Conservation (phyloP, 139 green algal genomes). For the Parachlorella kessleri region DNA sequence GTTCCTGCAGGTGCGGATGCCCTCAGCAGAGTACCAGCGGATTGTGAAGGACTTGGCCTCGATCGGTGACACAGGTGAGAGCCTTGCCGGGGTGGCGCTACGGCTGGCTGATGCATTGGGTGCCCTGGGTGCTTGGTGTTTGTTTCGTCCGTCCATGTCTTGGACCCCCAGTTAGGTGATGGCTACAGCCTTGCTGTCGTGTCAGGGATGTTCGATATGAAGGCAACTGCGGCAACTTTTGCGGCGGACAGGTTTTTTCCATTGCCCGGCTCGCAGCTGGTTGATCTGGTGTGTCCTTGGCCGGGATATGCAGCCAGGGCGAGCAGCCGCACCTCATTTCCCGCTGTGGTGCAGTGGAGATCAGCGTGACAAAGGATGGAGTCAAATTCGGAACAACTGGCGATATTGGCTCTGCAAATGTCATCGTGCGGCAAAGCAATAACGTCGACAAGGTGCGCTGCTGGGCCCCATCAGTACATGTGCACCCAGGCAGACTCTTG, state of each 20-base stretch:
- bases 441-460: conserved; percentile 47
- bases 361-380: conserved; percentile 94
- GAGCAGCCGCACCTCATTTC: too few species aligned
- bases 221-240: too few species aligned
- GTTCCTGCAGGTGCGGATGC: conserved; percentile 62
- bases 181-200: not conserved
- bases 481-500: too few species aligned
- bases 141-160: not conserved
- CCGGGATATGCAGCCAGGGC: too few species aligned
- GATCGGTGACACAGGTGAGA: conserved; percentile 91
- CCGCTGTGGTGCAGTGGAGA: conserved; percentile 63
- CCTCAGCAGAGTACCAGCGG: conserved; percentile 87
- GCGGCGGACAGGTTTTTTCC: too few species aligned
- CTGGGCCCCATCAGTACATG: too few species aligned
- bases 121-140: too few species aligned
- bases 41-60: conserved; percentile 81
- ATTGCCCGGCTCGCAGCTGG: too few species aligned
- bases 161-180: not conserved
- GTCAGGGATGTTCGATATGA: too few species aligned
- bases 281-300: too few species aligned
- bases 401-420: conserved; percentile 94
- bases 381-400: conserved; percentile 92
- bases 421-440: conserved; percentile 72
- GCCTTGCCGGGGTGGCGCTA: too few species aligned
- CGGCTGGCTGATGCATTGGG: too few species aligned